Conservation (phyloP, 1,284 basidiomycete genomes). For the Butyriboletus appendiculatus region DNA sequence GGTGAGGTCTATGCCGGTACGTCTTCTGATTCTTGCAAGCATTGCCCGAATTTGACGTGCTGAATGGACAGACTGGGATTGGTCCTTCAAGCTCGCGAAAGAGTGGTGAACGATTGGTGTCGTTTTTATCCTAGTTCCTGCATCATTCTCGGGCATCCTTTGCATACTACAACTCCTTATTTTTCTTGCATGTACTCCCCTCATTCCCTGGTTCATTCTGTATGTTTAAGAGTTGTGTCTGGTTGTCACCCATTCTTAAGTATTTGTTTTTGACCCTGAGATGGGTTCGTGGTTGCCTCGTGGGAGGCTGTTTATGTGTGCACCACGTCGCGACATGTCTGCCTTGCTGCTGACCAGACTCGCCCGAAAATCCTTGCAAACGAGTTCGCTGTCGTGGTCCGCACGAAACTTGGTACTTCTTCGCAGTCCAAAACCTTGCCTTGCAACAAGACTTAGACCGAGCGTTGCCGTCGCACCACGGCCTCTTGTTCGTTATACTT, state of each 20-base stretch:
- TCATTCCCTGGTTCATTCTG: slow-evolving; percentile 13
- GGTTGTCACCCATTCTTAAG: slow-evolving; percentile 8
- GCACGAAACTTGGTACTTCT: neutral
- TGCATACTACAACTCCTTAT: slow-evolving; percentile 30
- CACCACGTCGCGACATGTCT: slow-evolving; percentile 15
- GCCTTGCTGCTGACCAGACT: slow-evolving; percentile 9
- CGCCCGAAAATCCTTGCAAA: neutral
- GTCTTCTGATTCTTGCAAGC: slow-evolving; percentile 24
- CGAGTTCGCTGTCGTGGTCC: neutral
- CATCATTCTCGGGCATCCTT: slow-evolving; percentile 26
- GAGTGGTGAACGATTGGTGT: slow-evolving; percentile 58
- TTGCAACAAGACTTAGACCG: neutral
- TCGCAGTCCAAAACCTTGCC: neutral
- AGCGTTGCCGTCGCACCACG: neutral
- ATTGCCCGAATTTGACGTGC: slow-evolving; percentile 2
- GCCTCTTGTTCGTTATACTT: slow-evolving; percentile 16
- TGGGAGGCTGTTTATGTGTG: neutral
- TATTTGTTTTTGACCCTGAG: neutral
- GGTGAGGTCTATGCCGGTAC: slow-evolving; percentile 71
- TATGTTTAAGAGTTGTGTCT: slow-evolving; percentile 21
- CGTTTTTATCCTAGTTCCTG: slow-evolving; percentile 10
- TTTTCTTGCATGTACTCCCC: slow-evolving; percentile 31
- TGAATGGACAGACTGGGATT: slow-evolving; percentile 68
- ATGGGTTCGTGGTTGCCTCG: neutral
- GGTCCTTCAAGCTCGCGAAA: slow-evolving; percentile 80